Conservation (phyloP, 139 green algal genomes). For the Mesostigma viride region DNA sequence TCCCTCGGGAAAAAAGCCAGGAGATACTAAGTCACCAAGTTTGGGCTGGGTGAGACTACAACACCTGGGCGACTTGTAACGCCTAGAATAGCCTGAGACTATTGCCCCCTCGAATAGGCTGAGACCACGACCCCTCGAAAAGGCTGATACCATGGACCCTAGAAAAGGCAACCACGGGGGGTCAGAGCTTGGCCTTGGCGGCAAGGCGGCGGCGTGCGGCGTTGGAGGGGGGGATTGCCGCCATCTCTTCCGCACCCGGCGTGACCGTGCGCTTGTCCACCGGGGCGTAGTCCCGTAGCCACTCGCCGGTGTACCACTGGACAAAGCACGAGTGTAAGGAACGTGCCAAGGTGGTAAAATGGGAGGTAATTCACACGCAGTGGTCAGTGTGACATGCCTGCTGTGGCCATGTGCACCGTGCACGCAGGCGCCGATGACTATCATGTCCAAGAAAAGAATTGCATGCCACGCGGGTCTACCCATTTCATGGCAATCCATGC, state of each 20-base stretch:
- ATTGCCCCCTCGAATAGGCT: too few relatives aligned
- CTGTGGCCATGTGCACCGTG: too few relatives aligned
- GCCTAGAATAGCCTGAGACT: too few relatives aligned
- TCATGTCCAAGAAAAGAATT: not conserved
- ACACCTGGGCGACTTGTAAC: too few relatives aligned
- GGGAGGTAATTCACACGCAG: not conserved
- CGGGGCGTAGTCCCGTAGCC: constrained; percentile 68
- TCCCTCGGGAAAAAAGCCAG: too few relatives aligned
- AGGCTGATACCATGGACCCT: too few relatives aligned
- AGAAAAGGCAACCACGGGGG: too few relatives aligned
- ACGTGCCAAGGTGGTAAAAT: not conserved
- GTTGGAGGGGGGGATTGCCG: constrained; percentile 60
- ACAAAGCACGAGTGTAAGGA: too few relatives aligned
- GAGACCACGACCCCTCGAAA: too few relatives aligned
- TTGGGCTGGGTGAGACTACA: too few relatives aligned
- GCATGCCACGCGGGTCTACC: not conserved
- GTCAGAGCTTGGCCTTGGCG: not conserved
- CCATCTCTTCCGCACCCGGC: constrained; percentile 38
- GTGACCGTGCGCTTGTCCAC: constrained; percentile 22
- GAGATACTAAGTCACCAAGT: too few relatives aligned
- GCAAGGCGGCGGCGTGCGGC: constrained; percentile 71
- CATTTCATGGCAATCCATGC: not conserved
- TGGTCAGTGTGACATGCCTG: too few relatives aligned
- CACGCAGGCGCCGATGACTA: not conserved
- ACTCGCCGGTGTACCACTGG: constrained; percentile 60